Evolutionary conservation across 2,329 filamentous ascomycete genomes (phyloP).

Genomic region (Leptographium radiaticola): DNA sequence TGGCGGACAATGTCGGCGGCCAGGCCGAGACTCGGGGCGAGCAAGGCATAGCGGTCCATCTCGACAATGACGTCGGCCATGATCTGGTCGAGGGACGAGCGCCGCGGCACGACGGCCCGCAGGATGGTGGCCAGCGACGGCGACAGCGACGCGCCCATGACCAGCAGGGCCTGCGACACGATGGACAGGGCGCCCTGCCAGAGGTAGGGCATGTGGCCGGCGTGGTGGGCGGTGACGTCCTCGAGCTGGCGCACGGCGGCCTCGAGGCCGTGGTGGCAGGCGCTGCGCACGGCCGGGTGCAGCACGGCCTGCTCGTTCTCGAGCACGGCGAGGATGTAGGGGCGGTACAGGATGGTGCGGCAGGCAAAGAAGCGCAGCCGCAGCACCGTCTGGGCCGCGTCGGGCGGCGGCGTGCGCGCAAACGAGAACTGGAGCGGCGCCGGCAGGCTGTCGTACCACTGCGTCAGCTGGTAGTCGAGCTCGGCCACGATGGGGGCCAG

Average conservation of each 20-base stretch:
- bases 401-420: constrained; percentile 45
- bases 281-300: constrained; percentile 61
- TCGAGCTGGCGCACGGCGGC: constrained; percentile 69
- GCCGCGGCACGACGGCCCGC: constrained; percentile 38
- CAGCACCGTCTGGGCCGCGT: constrained; percentile 68
- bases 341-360: constrained; percentile 74
- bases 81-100: constrained; percentile 57
- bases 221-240: constrained; percentile 65
- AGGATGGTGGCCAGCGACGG: constrained; percentile 57
- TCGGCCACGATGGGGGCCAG: constrained; percentile 68
- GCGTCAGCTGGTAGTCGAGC: constrained; percentile 68
- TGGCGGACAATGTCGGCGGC: constrained; percentile 73
- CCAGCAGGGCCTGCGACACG: constrained; percentile 65
- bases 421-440: constrained; percentile 66
- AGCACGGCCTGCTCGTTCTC: constrained; percentile 62
- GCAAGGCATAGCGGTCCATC: constrained; percentile 58
- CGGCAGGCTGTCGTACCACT: constrained; percentile 75
- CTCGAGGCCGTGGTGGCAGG: constrained; percentile 70
- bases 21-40: constrained; percentile 63
- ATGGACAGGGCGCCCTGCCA: constrained; percentile 78
- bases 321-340: constrained; percentile 68
- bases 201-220: constrained; percentile 72
- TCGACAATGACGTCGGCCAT: constrained; percentile 67
- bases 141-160: constrained; percentile 78
- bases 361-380: constrained; percentile 73